Evolutionary conservation across 257 asterid genomes (phyloP), one percentile per base, ranked within the genome.

Genomic region (Nicotiana obtusifolia): DNA sequence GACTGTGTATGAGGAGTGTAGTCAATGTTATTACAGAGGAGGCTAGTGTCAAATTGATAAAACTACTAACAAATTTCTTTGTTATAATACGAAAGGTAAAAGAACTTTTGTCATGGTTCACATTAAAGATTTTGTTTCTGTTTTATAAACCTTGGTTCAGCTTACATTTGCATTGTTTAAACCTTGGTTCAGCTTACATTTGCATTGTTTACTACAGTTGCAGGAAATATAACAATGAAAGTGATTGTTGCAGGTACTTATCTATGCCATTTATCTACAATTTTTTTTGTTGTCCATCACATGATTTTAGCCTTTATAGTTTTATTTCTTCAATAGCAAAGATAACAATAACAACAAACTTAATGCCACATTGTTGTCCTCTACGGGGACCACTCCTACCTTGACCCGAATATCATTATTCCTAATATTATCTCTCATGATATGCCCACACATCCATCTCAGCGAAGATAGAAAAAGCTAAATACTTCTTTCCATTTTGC

Each of bases 1-100:
- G 83, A 80, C 49, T 20, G 59, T 80, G 17, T 80, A 77, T 64
- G 65, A 24, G 14, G 83, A 64, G 10, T 80, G 83, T 49, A 37
- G 2, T 44, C 15, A 4, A 35, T 80, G 83, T 44, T 2, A 44
- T 16, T 67, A 47, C 16, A 64, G 77, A 19, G 83, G 83, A 49
- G 77, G 77, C 9, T 13, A 11, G 13, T 80, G 83, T 64, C 10
- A n/a, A n/a, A 78, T 61, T 28, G 54, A 17, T 64, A 69, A 64
- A 28, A 2, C 7, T 19, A 64, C 59, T 15, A 17, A 10, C n/a
- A 49, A 3, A 3, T 64, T 41, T 49, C 53, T 0, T 47, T 80
- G 83, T 47, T 80, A 10, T 22, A 26, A 37, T 1, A 0, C 66
- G 7, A 33, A 44, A 20, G 82, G 82, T 60, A 60, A 20, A 59